A percentile compares a stretch with the other conserved stretches of the same genome.
phyloP scores from a whole-genome alignment of 2,329 filamentous ascomycete species.

The Colletotrichum noveboracense region DNA sequence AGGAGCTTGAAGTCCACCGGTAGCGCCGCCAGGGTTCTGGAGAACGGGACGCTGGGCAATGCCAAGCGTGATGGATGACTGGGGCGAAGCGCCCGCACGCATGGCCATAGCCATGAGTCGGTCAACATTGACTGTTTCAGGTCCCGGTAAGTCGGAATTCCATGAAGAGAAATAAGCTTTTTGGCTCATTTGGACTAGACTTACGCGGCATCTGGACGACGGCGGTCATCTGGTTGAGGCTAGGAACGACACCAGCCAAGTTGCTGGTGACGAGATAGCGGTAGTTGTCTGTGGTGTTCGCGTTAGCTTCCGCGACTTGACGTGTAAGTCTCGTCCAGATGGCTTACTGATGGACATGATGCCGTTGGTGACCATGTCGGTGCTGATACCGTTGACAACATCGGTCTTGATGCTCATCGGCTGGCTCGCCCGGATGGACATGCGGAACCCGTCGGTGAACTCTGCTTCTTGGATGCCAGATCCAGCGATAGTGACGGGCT shows the following conservation, averaged over 20 bases:
- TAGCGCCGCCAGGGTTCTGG: slow-evolving; percentile 25
- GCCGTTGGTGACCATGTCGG: slow-evolving; percentile 25
- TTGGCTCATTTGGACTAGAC: background rate
- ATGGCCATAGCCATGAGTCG: slow-evolving; percentile 25
- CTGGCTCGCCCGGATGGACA: slow-evolving; percentile 26
- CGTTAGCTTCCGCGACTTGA: background rate
- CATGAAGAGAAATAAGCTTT: background rate
- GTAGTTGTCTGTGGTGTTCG: slow-evolving; percentile 19
- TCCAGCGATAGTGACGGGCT: slow-evolving; percentile 21
- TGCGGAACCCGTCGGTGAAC: slow-evolving; percentile 26
- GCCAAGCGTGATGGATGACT: slow-evolving; percentile 22
- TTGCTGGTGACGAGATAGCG: slow-evolving; percentile 27
- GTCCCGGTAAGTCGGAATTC: background rate
- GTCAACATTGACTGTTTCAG: slow-evolving; percentile 25
- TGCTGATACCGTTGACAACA: slow-evolving; percentile 26
- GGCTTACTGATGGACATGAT: slow-evolving; percentile 24
- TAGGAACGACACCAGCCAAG: slow-evolving; percentile 22
- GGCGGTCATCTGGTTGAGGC: slow-evolving; percentile 25
- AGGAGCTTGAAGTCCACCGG: slow-evolving; percentile 5
- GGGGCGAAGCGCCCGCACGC: slow-evolving; percentile 23
- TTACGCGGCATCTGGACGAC: slow-evolving; percentile 26
- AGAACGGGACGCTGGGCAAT: slow-evolving; percentile 25
- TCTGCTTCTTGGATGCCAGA: slow-evolving; percentile 27
- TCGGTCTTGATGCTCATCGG: slow-evolving; percentile 25
- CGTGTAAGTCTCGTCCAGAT: rapidly evolving